These are phyloP conservation scores for Phytophthora macrochlamydospora DNA, from an alignment of 352 stramenopile genomes.

Conservation along the genomic window DNA sequence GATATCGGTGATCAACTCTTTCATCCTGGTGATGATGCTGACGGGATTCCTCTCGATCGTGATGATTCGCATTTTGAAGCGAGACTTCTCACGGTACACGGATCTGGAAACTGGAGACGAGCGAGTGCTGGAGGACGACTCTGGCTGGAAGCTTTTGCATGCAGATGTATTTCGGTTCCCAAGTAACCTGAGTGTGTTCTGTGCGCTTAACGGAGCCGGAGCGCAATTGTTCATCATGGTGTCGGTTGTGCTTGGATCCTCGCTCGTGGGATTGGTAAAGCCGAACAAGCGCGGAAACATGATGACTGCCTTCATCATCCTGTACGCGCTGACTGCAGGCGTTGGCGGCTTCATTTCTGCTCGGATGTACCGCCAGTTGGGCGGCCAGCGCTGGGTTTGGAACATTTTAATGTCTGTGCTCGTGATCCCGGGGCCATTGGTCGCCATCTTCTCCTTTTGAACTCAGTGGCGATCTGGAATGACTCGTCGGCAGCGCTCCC, in stretches of 20 bases:
- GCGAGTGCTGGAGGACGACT: constrained; percentile 91
- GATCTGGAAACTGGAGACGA: constrained; percentile 92
- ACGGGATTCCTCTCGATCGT: constrained; percentile 97
- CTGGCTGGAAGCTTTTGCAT: constrained; percentile 98
- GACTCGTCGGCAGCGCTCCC: constrained; percentile 96
- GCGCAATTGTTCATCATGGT: constrained; percentile 95
- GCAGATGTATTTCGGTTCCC: constrained; percentile 97
- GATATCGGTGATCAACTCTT: constrained; percentile 99
- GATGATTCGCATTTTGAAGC: constrained; percentile 97
- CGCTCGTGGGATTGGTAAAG: constrained; percentile 92
- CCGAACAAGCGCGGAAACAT: constrained; percentile 93
- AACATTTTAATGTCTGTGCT: constrained; percentile 93
- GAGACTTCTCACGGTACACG: constrained; percentile 98
- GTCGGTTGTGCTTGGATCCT: constrained; percentile 91
- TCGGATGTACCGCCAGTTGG: constrained; percentile 94
- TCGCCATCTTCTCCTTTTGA: constrained; percentile 95
- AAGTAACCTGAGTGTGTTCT: constrained; percentile 91
- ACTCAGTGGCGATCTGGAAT: constrained; percentile 95
- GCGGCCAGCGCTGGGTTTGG: constrained; percentile 94
- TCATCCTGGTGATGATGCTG: constrained; percentile 97
- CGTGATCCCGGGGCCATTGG: constrained; percentile 92
- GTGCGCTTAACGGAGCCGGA: constrained; percentile 91
- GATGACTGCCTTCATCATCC: constrained; percentile 93
- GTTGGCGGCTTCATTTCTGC: constrained; percentile 94
- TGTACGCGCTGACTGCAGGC: constrained; percentile 94